A percentile compares a stretch with the other conserved stretches of the same genome.
Conservation (phyloP, 2,329 filamentous ascomycete genomes). For the Pyrenophora graminea region DNA sequence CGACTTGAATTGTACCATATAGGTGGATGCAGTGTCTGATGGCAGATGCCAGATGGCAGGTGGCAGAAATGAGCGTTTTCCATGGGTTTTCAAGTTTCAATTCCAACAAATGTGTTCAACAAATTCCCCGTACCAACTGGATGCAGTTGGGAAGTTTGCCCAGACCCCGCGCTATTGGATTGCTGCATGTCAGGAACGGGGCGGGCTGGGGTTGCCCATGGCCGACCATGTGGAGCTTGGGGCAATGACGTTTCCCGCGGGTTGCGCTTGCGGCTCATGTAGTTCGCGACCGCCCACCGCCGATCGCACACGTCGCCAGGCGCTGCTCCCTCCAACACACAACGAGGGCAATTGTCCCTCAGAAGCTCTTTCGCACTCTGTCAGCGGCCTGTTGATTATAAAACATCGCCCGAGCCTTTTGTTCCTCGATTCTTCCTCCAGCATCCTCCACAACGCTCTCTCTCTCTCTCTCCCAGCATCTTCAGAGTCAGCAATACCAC, state of each 20-base stretch:
- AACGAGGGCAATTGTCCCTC: conserved; percentile 26
- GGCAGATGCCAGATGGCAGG: background rate
- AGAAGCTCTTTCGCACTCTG: conserved; percentile 18
- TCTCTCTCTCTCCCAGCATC: conserved; percentile 3
- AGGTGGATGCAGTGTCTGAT: conserved; percentile 11
- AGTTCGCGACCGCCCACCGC: conserved; percentile 27
- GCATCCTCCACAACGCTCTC: conserved; percentile 13
- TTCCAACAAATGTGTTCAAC: conserved; percentile 8
- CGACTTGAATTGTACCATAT: conserved; percentile 31
- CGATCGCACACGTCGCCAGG: conserved; percentile 26
- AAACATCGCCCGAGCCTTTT: conserved; percentile 8
- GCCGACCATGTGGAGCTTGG: conserved; percentile 11
- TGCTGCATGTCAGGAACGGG: conserved; percentile 12
- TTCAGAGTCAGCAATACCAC: background rate
- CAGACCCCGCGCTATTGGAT: conserved; percentile 16
- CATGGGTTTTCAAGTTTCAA: conserved; percentile 9
- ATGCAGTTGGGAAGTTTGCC: conserved; percentile 11
- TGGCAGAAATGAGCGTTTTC: conserved; percentile 12
- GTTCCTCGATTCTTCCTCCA: conserved; percentile 3
- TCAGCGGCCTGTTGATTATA: conserved; percentile 11
- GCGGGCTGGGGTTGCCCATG: conserved; percentile 8
- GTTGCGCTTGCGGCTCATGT: conserved; percentile 15
- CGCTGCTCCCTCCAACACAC: conserved; percentile 19
- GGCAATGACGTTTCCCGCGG: conserved; percentile 29
- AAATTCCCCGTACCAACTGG: conserved; percentile 10